Evolutionary conservation across 108 stramenopile species (phyloP).

Genomic region (Skeletonema potamos): DNA sequence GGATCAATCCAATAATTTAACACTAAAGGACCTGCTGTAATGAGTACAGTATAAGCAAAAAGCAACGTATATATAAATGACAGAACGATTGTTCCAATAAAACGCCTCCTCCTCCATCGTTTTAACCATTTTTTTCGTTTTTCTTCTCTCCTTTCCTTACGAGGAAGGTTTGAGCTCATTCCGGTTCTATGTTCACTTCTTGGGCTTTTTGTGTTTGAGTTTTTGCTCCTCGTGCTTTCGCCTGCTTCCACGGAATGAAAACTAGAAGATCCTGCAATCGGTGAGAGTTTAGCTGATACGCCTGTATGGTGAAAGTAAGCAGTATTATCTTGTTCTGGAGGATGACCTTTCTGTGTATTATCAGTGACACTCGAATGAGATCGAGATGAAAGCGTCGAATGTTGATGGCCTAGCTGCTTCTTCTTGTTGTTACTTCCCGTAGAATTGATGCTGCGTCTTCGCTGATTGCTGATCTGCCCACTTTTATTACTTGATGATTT

Average conservation of each 20-base stretch:
- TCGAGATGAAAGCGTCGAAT: background rate
- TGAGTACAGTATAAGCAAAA: constrained; percentile 6
- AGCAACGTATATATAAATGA: constrained; percentile 8
- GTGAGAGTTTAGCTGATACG: background rate
- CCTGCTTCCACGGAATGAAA: constrained; percentile 4
- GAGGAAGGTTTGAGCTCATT: background rate
- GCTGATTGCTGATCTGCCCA: background rate
- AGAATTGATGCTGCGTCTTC: background rate
- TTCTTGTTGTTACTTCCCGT: background rate
- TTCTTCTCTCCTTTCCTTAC: constrained; percentile 9
- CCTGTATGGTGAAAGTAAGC: background rate
- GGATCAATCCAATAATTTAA: constrained; percentile 16
- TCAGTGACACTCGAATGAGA: background rate
- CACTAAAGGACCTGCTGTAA: constrained; percentile 13
- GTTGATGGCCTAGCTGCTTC: background rate
- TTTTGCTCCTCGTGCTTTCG: background rate
- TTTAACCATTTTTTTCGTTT: constrained; percentile 5
- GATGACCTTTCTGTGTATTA: no score
- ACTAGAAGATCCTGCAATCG: constrained; percentile 1
- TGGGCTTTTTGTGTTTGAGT: background rate
- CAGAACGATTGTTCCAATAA: constrained; percentile 10
- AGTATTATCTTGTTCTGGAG: background rate
- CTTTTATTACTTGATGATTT: background rate
- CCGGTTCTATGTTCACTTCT: no score
- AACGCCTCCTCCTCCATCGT: constrained; percentile 3